These are phyloP conservation scores for Populus hybrid DNA, from an alignment of 441 rosid species.

Conservation along the genomic window DNA sequence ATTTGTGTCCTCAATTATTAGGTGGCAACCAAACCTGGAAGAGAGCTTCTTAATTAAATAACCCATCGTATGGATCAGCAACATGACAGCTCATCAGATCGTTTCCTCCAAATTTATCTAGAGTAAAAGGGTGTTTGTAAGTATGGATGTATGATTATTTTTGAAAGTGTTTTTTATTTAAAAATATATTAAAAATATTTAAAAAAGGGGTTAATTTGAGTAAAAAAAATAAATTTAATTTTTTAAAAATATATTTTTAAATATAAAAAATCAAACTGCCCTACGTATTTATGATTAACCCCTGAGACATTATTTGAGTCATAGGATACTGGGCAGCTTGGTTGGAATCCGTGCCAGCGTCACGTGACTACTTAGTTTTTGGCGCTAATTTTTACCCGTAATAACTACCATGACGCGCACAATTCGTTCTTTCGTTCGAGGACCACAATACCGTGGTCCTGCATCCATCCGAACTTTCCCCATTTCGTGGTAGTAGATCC, in stretches of 20 bases:
- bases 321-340: background rate
- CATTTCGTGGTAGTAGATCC: background rate
- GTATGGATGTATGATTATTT: no score
- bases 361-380: slow-evolving; percentile 18
- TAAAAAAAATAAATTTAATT: no score
- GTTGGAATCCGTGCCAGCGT: background rate
- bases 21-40: background rate
- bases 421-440: background rate
- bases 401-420: slow-evolving; percentile 4
- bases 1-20: background rate
- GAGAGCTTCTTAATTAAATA: background rate
- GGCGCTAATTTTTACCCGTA: slow-evolving; percentile 25
- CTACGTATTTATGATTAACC: no score
- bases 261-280: no score
- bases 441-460: background rate
- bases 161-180: no score
- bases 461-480: background rate
- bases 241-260: no score
- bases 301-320: no score
- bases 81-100: no score
- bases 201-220: no score
- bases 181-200: no score
- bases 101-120: no score
- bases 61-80: background rate
- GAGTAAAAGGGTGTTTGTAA: rapidly evolving